Conservation (phyloP, 495 filamentous ascomycete genomes). For the Lentithecium fluviatile region DNA sequence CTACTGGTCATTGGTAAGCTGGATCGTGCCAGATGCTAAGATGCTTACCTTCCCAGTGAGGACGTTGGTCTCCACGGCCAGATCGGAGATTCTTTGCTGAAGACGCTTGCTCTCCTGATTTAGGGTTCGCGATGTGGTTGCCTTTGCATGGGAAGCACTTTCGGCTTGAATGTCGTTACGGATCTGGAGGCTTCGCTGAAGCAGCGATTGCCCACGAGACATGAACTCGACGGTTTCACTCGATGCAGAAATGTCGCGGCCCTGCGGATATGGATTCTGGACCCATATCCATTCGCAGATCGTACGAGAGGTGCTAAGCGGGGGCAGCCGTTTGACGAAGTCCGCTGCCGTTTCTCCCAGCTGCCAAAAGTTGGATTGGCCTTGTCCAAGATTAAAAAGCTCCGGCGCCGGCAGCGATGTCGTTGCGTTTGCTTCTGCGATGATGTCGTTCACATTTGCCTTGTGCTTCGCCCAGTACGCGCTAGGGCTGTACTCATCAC, state of each 20-base stretch:
- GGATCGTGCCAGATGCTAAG: neutral
- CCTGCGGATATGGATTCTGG: slow-evolving; percentile 49
- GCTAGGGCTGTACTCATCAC: slow-evolving; percentile 4
- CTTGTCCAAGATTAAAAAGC: slow-evolving; percentile 51
- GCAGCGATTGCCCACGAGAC: slow-evolving; percentile 45
- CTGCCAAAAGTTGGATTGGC: slow-evolving; percentile 48
- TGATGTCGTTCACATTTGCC: slow-evolving; percentile 6
- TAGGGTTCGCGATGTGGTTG: slow-evolving; percentile 50
- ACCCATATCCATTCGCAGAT: slow-evolving; percentile 67
- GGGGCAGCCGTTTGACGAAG: slow-evolving; percentile 67
- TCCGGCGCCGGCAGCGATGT: neutral
- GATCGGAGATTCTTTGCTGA: slow-evolving; percentile 53
- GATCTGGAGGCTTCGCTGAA: slow-evolving; percentile 47
- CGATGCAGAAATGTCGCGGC: slow-evolving; percentile 15
- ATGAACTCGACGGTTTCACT: slow-evolving; percentile 45
- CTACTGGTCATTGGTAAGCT: slow-evolving; percentile 35
- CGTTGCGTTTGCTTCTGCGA: neutral
- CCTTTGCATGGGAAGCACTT: slow-evolving; percentile 43
- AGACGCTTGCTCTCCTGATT: slow-evolving; percentile 52
- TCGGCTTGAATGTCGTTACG: slow-evolving; percentile 45
- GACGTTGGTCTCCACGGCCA: slow-evolving; percentile 56
- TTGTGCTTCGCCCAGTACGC: slow-evolving; percentile 10
- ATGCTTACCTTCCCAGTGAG: slow-evolving; percentile 60
- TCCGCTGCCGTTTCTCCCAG: slow-evolving; percentile 57
- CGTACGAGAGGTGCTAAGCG: slow-evolving; percentile 47